A percentile compares a stretch with the other conserved stretches of the same genome.
Conservation (phyloP, 306 rosid species). For the Rosa lucieae region DNA sequence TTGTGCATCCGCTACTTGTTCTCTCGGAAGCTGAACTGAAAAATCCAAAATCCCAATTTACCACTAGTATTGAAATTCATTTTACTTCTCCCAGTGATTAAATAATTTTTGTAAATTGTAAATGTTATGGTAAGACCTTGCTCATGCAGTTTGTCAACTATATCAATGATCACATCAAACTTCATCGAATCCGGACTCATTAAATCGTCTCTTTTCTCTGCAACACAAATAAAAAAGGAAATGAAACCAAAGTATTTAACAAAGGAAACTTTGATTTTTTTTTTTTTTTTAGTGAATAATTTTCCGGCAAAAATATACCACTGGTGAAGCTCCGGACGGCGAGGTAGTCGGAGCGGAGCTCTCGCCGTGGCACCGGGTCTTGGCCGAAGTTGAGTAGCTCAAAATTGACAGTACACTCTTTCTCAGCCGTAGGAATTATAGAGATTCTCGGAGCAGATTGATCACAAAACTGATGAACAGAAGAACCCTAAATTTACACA, state of each 20-base stretch:
- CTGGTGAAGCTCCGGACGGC: conserved; percentile 47
- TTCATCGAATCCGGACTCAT: conserved; percentile 39
- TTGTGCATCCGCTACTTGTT: conserved; percentile 77
- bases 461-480: not conserved
- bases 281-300: not conserved
- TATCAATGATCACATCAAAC: conserved; percentile 43
- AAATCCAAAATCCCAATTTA: not conserved
- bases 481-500: not conserved
- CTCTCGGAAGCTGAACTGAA: conserved; percentile 70
- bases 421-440: not conserved
- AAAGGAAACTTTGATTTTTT: too few relatives aligned
- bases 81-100: not conserved
- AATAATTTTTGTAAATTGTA: not conserved
- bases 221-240: not conserved
- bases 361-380: conserved; percentile 40
- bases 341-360: conserved; percentile 56
- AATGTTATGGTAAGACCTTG: conserved; percentile 32
- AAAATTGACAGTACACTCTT: not conserved
- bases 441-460: not conserved
- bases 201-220: conserved; percentile 62
- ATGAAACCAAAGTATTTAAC: not conserved
- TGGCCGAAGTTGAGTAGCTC: conserved; percentile 10
- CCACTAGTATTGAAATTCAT: not conserved
- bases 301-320: conserved; percentile 30
- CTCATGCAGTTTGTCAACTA: conserved; percentile 56